phyloP scores from a whole-genome alignment of 2,329 filamentous ascomycete species.

The Neopestalotiopsis rosae region DNA sequence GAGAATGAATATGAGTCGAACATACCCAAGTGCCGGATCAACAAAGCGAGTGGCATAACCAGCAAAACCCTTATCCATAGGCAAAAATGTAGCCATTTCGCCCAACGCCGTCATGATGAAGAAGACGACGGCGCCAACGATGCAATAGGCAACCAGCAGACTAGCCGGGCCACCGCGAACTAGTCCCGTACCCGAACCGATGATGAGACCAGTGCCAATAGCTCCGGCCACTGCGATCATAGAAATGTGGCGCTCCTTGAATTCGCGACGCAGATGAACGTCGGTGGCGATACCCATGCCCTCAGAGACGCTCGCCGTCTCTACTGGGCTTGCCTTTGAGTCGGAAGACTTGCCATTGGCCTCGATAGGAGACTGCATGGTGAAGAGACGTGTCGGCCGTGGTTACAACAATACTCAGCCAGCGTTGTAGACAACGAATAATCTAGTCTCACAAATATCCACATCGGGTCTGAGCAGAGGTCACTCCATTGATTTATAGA shows the following conservation, averaged over 20 bases:
- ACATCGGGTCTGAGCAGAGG: too few relatives aligned
- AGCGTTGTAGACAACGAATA: too few relatives aligned
- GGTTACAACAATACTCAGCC: not conserved
- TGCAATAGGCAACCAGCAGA: slow-evolving; percentile 50
- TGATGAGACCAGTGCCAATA: slow-evolving; percentile 49
- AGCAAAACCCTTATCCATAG: slow-evolving; percentile 25
- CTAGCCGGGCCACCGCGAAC: slow-evolving; percentile 39
- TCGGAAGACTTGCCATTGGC: not conserved
- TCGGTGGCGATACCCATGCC: not conserved
- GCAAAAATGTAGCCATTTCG: slow-evolving; percentile 36
- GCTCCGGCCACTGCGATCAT: slow-evolving; percentile 12
- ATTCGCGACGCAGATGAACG: not conserved
- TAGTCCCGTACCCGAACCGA: slow-evolving; percentile 41
- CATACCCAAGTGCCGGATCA: slow-evolving; percentile 31
- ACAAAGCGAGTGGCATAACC: slow-evolving; percentile 34
- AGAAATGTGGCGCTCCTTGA: not conserved
- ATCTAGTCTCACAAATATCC: too few relatives aligned
- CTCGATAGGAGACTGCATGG: not conserved
- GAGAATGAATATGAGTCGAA: too few relatives aligned
- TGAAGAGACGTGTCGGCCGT: not conserved
- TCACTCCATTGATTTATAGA: too few relatives aligned
- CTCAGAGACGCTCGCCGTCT: not conserved
- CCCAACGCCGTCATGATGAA: slow-evolving; percentile 21
- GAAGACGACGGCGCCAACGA: slow-evolving; percentile 52
- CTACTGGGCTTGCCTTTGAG: not conserved